phyloP scores from a whole-genome alignment of 495 filamentous ascomycete species.

The Tricharina praecox region DNA sequence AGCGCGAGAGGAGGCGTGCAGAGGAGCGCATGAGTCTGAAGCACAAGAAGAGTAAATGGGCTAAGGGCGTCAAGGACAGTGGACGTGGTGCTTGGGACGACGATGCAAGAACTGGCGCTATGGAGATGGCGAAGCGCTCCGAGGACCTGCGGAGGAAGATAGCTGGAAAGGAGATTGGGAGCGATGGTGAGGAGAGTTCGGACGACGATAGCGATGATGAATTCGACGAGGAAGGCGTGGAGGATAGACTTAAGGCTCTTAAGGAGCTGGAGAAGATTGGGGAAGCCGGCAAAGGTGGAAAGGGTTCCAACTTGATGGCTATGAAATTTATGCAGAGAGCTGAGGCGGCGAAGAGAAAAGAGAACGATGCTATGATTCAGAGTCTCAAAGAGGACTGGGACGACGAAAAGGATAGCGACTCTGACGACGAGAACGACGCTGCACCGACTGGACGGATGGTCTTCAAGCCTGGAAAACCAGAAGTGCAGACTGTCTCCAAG shows the following conservation, averaged over 20 bases:
- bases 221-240: constrained; percentile 35
- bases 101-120: constrained; percentile 55
- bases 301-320: constrained; percentile 34
- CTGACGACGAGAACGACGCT: constrained; percentile 39
- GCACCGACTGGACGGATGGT: constrained; percentile 44
- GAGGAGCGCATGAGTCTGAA: constrained; percentile 77
- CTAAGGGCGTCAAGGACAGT: constrained; percentile 67
- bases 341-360: constrained; percentile 53
- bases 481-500: constrained; percentile 9
- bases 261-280: constrained; percentile 38
- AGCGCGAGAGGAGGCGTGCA: constrained; percentile 61
- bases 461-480: constrained; percentile 37
- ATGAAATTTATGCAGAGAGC: constrained; percentile 92
- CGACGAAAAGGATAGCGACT: constrained; percentile 33
- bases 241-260: constrained; percentile 40
- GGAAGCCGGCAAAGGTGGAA: constrained; percentile 25
- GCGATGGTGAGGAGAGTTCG: constrained; percentile 33
- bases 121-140: constrained; percentile 66
- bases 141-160: constrained; percentile 74
- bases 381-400: constrained; percentile 50
- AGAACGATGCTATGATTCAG: constrained; percentile 68
- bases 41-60: constrained; percentile 87
- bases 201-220: constrained; percentile 41
- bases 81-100: constrained; percentile 70
- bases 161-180: constrained; percentile 50